These are phyloP conservation scores for Dactylella cylindrospora DNA, from an alignment of 2,329 filamentous ascomycete genomes.

Conservation along the genomic window DNA sequence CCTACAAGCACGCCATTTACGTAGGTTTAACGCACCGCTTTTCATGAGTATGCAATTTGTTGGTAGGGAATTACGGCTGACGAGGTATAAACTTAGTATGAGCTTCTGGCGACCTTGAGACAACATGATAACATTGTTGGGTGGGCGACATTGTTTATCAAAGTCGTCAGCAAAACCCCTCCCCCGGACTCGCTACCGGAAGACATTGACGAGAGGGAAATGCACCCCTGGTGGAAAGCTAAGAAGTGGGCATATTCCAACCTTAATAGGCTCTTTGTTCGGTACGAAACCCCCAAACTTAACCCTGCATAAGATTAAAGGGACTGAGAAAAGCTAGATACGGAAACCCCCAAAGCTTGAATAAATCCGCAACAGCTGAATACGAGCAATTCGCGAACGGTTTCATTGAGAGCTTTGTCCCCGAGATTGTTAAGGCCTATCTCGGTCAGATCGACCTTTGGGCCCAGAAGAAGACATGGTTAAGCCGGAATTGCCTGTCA, in stretches of 20 bases:
- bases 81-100: slow-evolving; percentile 63
- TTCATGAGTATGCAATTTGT: background rate
- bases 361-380: slow-evolving; percentile 67
- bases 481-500: slow-evolving; percentile 89
- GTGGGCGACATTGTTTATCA: slow-evolving; percentile 94
- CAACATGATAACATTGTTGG: slow-evolving; percentile 81
- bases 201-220: slow-evolving; percentile 79
- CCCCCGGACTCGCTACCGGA: slow-evolving; percentile 78
- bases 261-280: slow-evolving; percentile 89
- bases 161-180: slow-evolving; percentile 80
- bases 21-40: slow-evolving; percentile 61
- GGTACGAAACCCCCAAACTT: slow-evolving; percentile 59
- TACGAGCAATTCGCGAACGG: slow-evolving; percentile 81
- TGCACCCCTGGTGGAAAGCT: slow-evolving; percentile 98
- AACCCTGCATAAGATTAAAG: slow-evolving; percentile 18
- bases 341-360: slow-evolving; percentile 77
- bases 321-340: slow-evolving; percentile 63
- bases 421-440: slow-evolving; percentile 94
- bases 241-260: slow-evolving; percentile 99
- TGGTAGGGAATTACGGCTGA: slow-evolving; percentile 5
- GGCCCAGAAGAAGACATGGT: slow-evolving; percentile 91
- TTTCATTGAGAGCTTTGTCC: slow-evolving; percentile 87
- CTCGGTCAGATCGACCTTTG: slow-evolving; percentile 94
- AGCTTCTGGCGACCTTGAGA: slow-evolving; percentile 75
- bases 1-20: slow-evolving; percentile 98